Evolutionary conservation across 1,284 basidiomycete genomes (phyloP).

Genomic region (Rhodotorula sp.): DNA sequence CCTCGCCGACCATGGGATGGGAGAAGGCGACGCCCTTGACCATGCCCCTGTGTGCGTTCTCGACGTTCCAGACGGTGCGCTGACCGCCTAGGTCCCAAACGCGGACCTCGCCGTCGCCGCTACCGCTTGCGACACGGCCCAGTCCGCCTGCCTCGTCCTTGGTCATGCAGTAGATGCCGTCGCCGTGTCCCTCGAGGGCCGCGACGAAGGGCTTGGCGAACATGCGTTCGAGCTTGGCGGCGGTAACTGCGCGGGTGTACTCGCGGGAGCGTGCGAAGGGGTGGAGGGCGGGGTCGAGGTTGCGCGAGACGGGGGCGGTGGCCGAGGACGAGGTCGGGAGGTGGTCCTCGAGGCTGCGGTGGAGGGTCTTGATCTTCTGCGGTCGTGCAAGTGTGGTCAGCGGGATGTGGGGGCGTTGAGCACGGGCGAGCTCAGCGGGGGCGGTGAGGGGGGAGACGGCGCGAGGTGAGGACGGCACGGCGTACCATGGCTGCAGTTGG

Average conservation of each 20-base stretch:
- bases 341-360: constrained; percentile 76
- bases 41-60: constrained; percentile 87
- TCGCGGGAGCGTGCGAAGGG: constrained; percentile 91
- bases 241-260: constrained; percentile 89
- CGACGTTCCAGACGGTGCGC: constrained; percentile 67
- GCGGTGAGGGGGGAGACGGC: neutral
- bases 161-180: constrained; percentile 87
- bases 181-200: constrained; percentile 86
- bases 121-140: constrained; percentile 84
- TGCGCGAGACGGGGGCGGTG: constrained; percentile 82
- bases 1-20: constrained; percentile 43
- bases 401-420: neutral
- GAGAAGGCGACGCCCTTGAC: constrained; percentile 80
- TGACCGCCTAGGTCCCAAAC: constrained; percentile 80
- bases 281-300: constrained; percentile 90
- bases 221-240: constrained; percentile 94
- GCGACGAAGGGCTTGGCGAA: constrained; percentile 96
- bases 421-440: neutral
- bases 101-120: constrained; percentile 94
- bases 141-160: constrained; percentile 70
- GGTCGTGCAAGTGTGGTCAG: constrained; percentile 20
- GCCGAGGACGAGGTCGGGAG: constrained; percentile 65
- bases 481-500: neutral
- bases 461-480: neutral
- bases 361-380: constrained; percentile 84